A percentile compares a stretch with the other conserved stretches of the same genome.
Conservation (phyloP, 345 rosid species). For the Rhizophora apiculata region DNA sequence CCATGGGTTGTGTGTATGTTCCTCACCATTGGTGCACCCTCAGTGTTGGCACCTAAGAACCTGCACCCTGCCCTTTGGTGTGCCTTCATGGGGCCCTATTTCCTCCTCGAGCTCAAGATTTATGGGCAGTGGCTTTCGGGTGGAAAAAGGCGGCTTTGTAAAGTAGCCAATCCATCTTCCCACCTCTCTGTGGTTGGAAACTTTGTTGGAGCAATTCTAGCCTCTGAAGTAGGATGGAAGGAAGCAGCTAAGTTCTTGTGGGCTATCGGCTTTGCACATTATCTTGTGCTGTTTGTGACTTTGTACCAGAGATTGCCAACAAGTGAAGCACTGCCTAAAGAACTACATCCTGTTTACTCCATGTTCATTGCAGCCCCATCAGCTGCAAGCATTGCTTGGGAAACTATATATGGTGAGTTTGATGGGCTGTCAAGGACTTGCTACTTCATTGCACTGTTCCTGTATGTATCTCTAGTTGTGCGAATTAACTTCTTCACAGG, state of each 20-base stretch:
- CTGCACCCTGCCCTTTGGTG: conserved; percentile 81
- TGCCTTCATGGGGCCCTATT: conserved; percentile 73
- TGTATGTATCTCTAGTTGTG: conserved; percentile 63
- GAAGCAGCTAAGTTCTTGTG: conserved; percentile 86
- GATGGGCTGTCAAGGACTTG: conserved; percentile 81
- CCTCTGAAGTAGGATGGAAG: conserved; percentile 79
- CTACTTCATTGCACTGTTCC: conserved; percentile 82
- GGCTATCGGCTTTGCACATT: conserved; percentile 94
- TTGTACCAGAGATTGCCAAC: conserved; percentile 85
- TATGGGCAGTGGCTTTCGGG: conserved; percentile 97
- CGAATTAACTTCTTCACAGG: conserved; percentile 96
- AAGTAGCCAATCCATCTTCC: conserved; percentile 93
- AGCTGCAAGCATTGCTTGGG: conserved; percentile 92
- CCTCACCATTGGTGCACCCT: conserved; percentile 72
- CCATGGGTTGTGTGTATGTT: conserved; percentile 99
- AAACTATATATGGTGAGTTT: conserved; percentile 69
- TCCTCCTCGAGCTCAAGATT: conserved; percentile 84
- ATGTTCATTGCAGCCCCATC: conserved; percentile 99
- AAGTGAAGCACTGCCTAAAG: conserved; percentile 87
- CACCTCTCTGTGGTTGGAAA: conserved; percentile 94
- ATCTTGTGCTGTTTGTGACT: conserved; percentile 86
- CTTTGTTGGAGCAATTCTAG: conserved; percentile 88
- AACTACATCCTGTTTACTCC: conserved; percentile 90
- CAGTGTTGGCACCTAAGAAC: conserved; percentile 32
- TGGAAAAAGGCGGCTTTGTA: conserved; percentile 85